Evolutionary conservation across 345 rosid genomes (phyloP), one percentile per base, ranked within the genome.

Genomic region (Bruguiera parviflora): DNA sequence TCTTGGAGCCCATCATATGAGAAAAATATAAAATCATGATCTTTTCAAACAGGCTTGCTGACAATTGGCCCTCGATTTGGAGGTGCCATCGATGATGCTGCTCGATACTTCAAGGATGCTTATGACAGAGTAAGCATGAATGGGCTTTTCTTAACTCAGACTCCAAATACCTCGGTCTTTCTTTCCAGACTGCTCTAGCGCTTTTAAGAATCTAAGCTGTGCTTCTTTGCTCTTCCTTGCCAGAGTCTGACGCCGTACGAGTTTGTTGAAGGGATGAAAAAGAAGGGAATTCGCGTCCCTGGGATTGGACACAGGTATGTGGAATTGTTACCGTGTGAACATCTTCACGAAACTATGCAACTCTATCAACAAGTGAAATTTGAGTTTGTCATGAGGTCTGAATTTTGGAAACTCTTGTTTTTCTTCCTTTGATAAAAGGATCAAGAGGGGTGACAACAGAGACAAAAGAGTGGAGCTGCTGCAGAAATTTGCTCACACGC

Each of bases 21-120:
- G 16, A 43, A 43, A 43, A 3, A 11, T 43, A 43, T 43, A 43
- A 61, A 70, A 39, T 63, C 29, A 47, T 65, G 79, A 59, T 64
- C 66, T 74, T 61, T 13, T 69, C 63, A 28, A 66, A 77, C 88
- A 90, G 98, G 99, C 77, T 83, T 95, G 84, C 83, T 95, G 51
- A 95, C 97, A 15, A 92, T 95, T 70, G 99, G 99, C 68, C 99
- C 97, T 10, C 87, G 97, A 81, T 95, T 95, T 74, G 99, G 97
- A 78, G 97, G 97, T 75, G 99, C 99, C 65, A 85, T 95, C 78
- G 96, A 95, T 74, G 99, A 95, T 68, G 97, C 96, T 66, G 96
- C 97, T 66, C 87, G 96, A 72, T 94, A 92, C 84, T 94, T 94
- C 69, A 92, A 94, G 83, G 99, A 94, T 84, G 99, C 96, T 73